phyloP scores from a whole-genome alignment of 202 grass and related monocot species.

The Musa balbisiana region DNA sequence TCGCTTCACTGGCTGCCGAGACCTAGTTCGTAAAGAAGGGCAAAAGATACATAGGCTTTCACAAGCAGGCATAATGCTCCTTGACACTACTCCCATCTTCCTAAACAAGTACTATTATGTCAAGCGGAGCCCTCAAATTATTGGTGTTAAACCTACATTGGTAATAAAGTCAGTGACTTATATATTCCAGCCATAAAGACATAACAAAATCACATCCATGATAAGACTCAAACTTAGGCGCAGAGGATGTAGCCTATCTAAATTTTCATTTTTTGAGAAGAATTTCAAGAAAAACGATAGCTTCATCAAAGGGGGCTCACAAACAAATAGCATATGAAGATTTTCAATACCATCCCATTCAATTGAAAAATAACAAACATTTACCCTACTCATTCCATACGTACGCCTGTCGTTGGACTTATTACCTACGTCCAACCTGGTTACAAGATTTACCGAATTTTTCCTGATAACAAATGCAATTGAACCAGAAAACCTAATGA shows the following conservation, averaged over 20 bases:
- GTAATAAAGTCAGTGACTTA: neutral
- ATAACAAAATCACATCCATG: too few relatives aligned
- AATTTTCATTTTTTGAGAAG: too few relatives aligned
- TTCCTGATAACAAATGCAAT: neutral
- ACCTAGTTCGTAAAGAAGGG: conserved; percentile 56
- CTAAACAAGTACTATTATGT: neutral
- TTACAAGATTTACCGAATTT: neutral
- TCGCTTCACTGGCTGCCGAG: conserved; percentile 83
- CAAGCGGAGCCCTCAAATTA: neutral
- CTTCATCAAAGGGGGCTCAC: neutral
- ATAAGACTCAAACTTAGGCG: too few relatives aligned
- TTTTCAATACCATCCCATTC: neutral
- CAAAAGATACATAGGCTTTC: conserved; percentile 76
- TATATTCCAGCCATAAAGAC: neutral
- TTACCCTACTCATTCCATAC: neutral
- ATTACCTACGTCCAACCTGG: neutral
- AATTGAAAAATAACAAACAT: neutral
- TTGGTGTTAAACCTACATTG: neutral
- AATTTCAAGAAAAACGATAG: too few relatives aligned
- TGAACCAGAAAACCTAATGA: neutral
- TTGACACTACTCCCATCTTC: conserved; percentile 68
- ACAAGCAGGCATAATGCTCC: conserved; percentile 54
- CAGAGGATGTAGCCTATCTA: too few relatives aligned
- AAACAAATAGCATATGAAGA: neutral
- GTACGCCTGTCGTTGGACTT: neutral